These are phyloP conservation scores for Orbilia javanica DNA, from an alignment of 2,329 filamentous ascomycete genomes.

Conservation along the genomic window DNA sequence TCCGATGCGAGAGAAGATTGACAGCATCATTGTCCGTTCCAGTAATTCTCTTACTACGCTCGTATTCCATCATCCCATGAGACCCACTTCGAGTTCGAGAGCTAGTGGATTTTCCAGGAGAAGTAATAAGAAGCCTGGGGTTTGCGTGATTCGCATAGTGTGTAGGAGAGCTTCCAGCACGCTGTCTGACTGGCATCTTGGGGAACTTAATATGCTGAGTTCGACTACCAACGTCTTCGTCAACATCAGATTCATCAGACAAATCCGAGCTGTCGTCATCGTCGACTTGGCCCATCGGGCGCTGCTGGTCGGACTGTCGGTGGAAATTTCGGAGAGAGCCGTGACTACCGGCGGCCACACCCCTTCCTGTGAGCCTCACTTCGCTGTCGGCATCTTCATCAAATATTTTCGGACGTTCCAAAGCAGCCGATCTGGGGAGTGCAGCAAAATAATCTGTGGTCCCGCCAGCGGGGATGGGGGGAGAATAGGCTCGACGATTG, in stretches of 20 bases:
- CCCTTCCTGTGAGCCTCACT: slow-evolving; percentile 69
- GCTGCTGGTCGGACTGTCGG: slow-evolving; percentile 72
- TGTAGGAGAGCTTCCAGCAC: slow-evolving; percentile 89
- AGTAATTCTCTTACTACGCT: slow-evolving; percentile 59
- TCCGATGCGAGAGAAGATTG: slow-evolving; percentile 60
- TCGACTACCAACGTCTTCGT: slow-evolving; percentile 75
- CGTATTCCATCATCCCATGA: slow-evolving; percentile 62
- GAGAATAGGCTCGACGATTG: slow-evolving; percentile 82
- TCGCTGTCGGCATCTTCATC: slow-evolving; percentile 80
- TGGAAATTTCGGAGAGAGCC: slow-evolving; percentile 74
- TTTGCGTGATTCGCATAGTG: slow-evolving; percentile 67
- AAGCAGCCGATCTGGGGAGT: slow-evolving; percentile 72
- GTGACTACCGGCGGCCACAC: slow-evolving; percentile 76
- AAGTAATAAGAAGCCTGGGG: slow-evolving; percentile 74
- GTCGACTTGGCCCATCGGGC: slow-evolving; percentile 68
- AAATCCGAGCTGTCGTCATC: slow-evolving; percentile 88
- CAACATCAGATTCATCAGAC: slow-evolving; percentile 86
- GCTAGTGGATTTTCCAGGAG: slow-evolving; percentile 73
- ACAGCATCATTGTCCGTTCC: slow-evolving; percentile 57
- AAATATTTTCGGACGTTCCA: slow-evolving; percentile 72
- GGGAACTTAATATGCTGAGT: slow-evolving; percentile 94
- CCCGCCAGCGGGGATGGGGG: slow-evolving; percentile 84
- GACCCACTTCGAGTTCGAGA: slow-evolving; percentile 63
- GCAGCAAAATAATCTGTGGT: slow-evolving; percentile 83
- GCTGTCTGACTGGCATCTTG: slow-evolving; percentile 89